Evolutionary conservation across 805 yeast genomes (phyloP).

Genomic region (Candida boleticola): DNA sequence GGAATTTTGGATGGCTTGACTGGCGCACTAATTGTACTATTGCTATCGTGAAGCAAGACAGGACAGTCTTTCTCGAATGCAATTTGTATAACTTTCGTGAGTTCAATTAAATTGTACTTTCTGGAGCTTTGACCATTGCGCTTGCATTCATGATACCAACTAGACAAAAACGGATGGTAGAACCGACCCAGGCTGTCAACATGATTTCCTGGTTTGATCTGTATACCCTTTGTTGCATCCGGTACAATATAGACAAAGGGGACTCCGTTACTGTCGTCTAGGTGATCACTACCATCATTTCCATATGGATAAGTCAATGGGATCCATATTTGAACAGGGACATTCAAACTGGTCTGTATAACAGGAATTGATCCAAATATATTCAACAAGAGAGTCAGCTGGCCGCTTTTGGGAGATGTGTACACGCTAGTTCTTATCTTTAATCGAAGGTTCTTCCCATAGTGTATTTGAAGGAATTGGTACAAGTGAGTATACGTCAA

Average conservation of each 20-base stretch:
- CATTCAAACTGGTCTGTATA: conserved; percentile 18
- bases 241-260: conserved; percentile 69
- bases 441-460: conserved; percentile 38
- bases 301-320: conserved; percentile 67
- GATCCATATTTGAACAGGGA: conserved; percentile 72
- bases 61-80: conserved; percentile 46
- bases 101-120: conserved; percentile 26
- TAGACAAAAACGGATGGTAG: conserved; percentile 64
- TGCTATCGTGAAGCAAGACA: conserved; percentile 21
- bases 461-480: conserved; percentile 47
- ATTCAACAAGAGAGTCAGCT: conserved; percentile 56
- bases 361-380: conserved; percentile 56
- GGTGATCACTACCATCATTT: conserved; percentile 6
- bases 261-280: conserved; percentile 30
- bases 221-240: conserved; percentile 39
- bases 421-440: conserved; percentile 64
- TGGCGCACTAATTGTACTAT: conserved; percentile 15
- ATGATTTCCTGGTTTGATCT: conserved; percentile 56
- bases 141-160: conserved; percentile 44
- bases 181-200: conserved; percentile 71
- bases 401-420: conserved; percentile 55
- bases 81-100: conserved; percentile 28
- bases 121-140: conserved; percentile 6
- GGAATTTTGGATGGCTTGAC: conserved; percentile 18
- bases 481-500: conserved; percentile 62